Base-by-base conservation (phyloP, 2,329 filamentous ascomycete genomes). In the Aureobasidium namibiae region DNA sequence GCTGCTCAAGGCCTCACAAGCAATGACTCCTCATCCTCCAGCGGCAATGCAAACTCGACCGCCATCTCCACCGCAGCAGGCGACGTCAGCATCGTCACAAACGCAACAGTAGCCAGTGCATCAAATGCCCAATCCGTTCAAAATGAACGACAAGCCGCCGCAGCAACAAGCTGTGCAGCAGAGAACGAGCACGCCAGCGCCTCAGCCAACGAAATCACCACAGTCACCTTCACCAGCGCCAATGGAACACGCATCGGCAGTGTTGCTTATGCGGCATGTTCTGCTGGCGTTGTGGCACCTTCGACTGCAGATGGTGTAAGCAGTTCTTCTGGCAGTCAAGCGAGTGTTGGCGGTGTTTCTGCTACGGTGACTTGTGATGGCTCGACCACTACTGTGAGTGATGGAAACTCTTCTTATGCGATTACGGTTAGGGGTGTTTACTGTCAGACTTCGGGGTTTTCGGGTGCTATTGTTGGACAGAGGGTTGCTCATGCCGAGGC, bases 151-250 rank as follows among this genome's bases (percentile, higher is more conserved):
- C 16, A 54, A 33, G 50, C 50, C 14, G 50, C 50, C 14, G 50
- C 50, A 54, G 50, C 50, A n/a, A 54, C 50, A 18, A 31, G 16
- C 13, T 54, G 50, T 38, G 50, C 50, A 14, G 50, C 50, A 18
- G 50, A 54, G 5, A 54, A 54, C 24, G 36, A 54, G 4, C 36
- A 38, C 11, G 50, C 50, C 16, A 31, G 23, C 33, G 50, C 50
- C 38, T 54, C 50, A 14, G 50, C 50, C 10, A 38, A 54, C 4
- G 36, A 54, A 18, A 54, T 54, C 50, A 54, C 9, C 36, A 42
- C 36, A 5, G 50, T 54, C 3, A 42, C 23, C 1, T 54, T 54
- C 38, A 42, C 50, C 3, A 21, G 36, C 18, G 50, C 50, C 24
- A 14, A 54, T 11, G 50, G 50, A 11, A 31, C 18, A 1, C 13